Evolutionary conservation across 352 stramenopile genomes (phyloP), one percentile per base, ranked within the genome.

Genomic region (Plasmopara muralis): DNA sequence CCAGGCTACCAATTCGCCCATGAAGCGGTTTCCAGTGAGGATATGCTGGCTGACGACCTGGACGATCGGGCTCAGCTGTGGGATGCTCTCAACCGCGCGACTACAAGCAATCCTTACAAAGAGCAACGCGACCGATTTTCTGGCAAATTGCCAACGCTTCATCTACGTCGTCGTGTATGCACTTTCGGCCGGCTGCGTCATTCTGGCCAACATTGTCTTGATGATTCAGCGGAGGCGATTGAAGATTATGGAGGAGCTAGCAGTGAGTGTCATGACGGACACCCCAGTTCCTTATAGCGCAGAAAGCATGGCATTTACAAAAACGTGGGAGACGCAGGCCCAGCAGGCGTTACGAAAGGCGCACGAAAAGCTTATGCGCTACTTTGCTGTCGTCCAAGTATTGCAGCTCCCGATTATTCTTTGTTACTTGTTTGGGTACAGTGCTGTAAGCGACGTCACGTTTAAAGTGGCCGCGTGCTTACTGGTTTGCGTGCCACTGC

Each of bases 391-490:
- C 3, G 67, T 80, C 43, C 64, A 72, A 29, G 14, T 56, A 12
- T 50, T 87, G 18, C 62, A 84, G 52, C 38, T 84, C 6, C 76
- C 72, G 4, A 75, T 76, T 43, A 73, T 79, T 38, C 6, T 86
- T 9, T 66, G 62, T 20, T 74, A 60, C 18, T 62, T 70, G 55
- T 25, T 79, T 20, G 44, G 66, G 6, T 43, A 43, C 9, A 13
- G 52, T 1, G 8, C 48, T 16, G 56, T 83, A 14, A 70, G 62
- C 9, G 57, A 67, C 35, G 45, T 54, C 4, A 59, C 73, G 9
- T 57, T 55, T 16, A 64, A 81, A 38, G 41, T 81, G 14, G 63
- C 68, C 0, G 60, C 74, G 31, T 68, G 60, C 42, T 45, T 84
- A 20, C 28, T 83, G 34, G 74, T 71, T 37, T 63, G 72, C 33